Evolutionary conservation across 2,329 filamentous ascomycete genomes (phyloP).

Genomic region (Lachnellula arida): DNA sequence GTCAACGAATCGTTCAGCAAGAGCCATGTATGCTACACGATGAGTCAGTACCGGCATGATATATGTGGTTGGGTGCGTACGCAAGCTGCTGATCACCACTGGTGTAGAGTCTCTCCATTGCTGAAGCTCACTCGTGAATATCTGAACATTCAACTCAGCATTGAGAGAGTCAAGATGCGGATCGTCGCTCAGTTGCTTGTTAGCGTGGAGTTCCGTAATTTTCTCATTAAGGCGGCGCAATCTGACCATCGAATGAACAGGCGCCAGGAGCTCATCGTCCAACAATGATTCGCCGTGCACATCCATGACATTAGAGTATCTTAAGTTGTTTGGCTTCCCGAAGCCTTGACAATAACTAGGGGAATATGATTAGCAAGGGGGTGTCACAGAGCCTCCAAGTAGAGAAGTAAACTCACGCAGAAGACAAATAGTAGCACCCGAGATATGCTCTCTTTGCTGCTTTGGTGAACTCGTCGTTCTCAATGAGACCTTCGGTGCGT

Average conservation of each 20-base stretch:
- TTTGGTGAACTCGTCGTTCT: constrained; percentile 17
- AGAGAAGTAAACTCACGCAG: constrained; percentile 18
- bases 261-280: constrained; percentile 7
- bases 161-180: constrained; percentile 16
- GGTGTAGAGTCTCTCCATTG: constrained; percentile 19
- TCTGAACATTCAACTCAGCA: constrained; percentile 23
- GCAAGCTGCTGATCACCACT: constrained; percentile 11
- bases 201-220: constrained; percentile 9
- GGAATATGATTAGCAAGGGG: background rate
- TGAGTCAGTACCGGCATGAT: background rate
- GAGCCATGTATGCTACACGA: constrained; percentile 13
- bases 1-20: constrained; percentile 15
- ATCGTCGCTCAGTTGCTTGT: constrained; percentile 5
- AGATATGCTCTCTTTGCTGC: constrained; percentile 28
- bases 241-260: constrained; percentile 19
- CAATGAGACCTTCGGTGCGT: constrained; percentile 16
- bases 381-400: background rate
- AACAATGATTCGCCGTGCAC: constrained; percentile 13
- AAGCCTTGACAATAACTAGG: constrained; percentile 20
- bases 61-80: constrained; percentile 10
- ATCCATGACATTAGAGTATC: constrained; percentile 23
- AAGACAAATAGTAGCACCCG: constrained; percentile 30
- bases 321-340: constrained; percentile 24
- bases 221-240: constrained; percentile 19
- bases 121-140: constrained; percentile 23